Evolutionary conservation across 768 basidiomycete genomes (phyloP).

Genomic region (Boletus rubescentipes): DNA sequence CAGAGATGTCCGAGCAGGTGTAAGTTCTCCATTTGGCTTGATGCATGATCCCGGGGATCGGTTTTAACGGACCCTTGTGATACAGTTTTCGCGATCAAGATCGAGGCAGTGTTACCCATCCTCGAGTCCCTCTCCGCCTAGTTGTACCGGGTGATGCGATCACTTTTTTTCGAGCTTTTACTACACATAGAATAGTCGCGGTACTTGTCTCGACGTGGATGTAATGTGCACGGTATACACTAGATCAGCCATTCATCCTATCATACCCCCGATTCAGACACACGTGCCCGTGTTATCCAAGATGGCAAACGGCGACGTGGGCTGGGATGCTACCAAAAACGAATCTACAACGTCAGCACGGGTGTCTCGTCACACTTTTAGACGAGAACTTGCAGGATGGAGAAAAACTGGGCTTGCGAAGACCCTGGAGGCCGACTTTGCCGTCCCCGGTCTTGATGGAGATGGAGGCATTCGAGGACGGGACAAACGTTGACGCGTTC

Average conservation of each 20-base stretch:
- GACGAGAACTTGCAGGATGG: conserved; percentile 21
- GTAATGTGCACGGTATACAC: background rate
- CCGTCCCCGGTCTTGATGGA: conserved; percentile 24
- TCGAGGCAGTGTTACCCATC: conserved; percentile 27
- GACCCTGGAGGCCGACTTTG: conserved; percentile 11
- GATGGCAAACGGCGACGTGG: conserved; percentile 27
- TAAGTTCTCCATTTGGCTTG: conserved; percentile 9
- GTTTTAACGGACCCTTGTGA: background rate
- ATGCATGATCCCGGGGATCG: background rate
- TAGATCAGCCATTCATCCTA: background rate
- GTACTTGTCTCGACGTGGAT: background rate
- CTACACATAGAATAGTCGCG: background rate
- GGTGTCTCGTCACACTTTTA: background rate
- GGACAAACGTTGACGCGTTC: conserved; percentile 27
- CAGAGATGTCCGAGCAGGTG: conserved; percentile 18
- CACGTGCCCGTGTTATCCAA: conserved; percentile 21
- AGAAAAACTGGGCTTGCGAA: conserved; percentile 22
- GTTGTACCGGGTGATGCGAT: background rate
- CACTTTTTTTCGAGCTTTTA: background rate
- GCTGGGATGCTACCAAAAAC: conserved; percentile 20
- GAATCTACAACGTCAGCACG: conserved; percentile 1
- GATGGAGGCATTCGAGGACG: conserved; percentile 14
- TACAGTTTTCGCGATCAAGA: conserved; percentile 22
- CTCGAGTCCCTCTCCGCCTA: conserved; percentile 19
- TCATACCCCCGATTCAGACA: conserved; percentile 1